These are phyloP conservation scores for Apophysomyces elegans DNA, from an alignment of 371 early-diverging fungal genomes.

Conservation along the genomic window DNA sequence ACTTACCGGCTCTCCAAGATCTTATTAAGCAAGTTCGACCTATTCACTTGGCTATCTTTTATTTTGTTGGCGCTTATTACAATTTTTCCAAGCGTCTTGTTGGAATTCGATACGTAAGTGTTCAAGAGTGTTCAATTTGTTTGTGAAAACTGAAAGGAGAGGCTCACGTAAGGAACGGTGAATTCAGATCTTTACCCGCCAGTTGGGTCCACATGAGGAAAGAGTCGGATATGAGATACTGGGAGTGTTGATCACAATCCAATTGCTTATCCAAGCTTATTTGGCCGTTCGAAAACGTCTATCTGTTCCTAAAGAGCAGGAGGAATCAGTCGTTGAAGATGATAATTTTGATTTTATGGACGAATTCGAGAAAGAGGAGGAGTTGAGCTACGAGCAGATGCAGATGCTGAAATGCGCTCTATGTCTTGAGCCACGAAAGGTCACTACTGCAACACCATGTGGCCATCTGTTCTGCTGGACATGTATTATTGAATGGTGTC, in stretches of 20 bases:
- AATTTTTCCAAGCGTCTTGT: conserved; percentile 76
- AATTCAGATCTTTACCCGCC: conserved; percentile 72
- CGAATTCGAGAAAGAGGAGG: conserved; percentile 33
- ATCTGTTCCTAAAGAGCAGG: conserved; percentile 18
- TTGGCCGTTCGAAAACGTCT: conserved; percentile 42
- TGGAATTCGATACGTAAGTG: conserved; percentile 76
- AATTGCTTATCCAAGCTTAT: conserved; percentile 62
- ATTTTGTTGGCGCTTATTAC: conserved; percentile 83
- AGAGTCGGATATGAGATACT: conserved; percentile 84
- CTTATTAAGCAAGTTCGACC: conserved; percentile 53
- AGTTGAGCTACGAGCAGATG: conserved; percentile 41
- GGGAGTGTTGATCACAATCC: conserved; percentile 77
- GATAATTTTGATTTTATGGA: conserved; percentile 53
- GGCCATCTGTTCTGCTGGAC: conserved; percentile 95
- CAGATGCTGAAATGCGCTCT: conserved; percentile 77
- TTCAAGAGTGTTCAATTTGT: not conserved
- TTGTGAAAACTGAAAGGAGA: not conserved
- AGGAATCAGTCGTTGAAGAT: conserved; percentile 25
- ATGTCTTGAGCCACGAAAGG: conserved; percentile 76
- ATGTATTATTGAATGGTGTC: conserved; percentile 90
- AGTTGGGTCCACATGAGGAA: conserved; percentile 75
- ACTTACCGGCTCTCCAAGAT: conserved; percentile 37
- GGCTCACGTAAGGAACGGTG: not conserved
- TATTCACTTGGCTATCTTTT: conserved; percentile 81
- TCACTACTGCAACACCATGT: conserved; percentile 86